Conservation (phyloP, 192 early-diverging fungal species). For the Backusella tarrabulga region DNA sequence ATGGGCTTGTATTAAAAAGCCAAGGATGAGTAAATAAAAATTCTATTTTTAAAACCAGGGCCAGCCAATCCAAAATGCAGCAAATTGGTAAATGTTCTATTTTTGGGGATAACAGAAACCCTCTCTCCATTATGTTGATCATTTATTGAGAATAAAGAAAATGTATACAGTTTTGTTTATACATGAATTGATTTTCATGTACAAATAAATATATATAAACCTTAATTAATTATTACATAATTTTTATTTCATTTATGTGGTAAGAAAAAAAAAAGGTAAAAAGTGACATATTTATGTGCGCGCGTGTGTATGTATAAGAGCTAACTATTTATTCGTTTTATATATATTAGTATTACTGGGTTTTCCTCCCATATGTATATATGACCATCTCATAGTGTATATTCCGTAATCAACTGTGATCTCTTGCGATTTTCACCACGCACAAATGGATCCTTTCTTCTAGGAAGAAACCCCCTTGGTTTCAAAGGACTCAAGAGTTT, state of each 20-base stretch:
- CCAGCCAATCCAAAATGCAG: neutral
- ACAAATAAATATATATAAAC: neutral
- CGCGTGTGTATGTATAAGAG: neutral
- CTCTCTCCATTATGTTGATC: neutral
- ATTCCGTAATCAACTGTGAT: neutral
- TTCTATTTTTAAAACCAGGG: neutral
- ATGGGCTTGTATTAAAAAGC: neutral
- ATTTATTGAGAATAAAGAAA: neutral
- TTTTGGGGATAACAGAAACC: neutral
- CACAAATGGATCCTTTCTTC: slow-evolving; percentile 43
- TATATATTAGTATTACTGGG: neutral
- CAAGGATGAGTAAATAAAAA: neutral
- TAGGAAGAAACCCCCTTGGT: slow-evolving; percentile 43
- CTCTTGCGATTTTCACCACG: neutral
- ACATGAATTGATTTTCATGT: neutral
- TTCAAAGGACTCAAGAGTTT: slow-evolving; percentile 47
- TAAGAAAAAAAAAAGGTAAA: neutral
- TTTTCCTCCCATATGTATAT: neutral
- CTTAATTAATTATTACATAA: neutral
- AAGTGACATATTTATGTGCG: neutral
- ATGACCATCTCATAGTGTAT: neutral
- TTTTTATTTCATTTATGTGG: neutral
- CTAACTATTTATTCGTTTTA: neutral
- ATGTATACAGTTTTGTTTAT: neutral
- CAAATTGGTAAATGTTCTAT: neutral